These are phyloP conservation scores for Penicillium olsonii DNA, from an alignment of 2,329 filamentous ascomycete species.

Conservation along the genomic window DNA sequence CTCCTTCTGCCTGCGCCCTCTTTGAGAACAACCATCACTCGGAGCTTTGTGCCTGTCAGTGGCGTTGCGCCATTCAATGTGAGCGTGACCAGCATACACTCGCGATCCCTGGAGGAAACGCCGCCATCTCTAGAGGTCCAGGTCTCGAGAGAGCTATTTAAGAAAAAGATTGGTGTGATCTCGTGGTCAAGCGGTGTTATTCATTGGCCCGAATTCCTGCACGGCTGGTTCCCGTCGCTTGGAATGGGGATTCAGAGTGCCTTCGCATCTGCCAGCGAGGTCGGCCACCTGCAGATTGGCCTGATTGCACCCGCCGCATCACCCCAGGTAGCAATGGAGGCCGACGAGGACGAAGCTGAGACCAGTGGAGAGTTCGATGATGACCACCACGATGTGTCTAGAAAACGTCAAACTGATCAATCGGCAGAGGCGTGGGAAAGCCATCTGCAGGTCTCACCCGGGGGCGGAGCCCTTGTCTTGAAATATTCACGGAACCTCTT, in stretches of 20 bases:
- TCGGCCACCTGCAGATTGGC: constrained; percentile 38
- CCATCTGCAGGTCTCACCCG: constrained; percentile 31
- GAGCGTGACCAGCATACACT: constrained; percentile 30
- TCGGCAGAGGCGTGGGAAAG: constrained; percentile 38
- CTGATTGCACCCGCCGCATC: constrained; percentile 31
- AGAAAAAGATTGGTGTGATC: constrained; percentile 32
- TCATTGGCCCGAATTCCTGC: constrained; percentile 35
- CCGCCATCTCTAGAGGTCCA: constrained; percentile 36
- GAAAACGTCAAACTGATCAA: constrained; percentile 21
- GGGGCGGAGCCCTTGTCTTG: constrained; percentile 30
- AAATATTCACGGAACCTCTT: constrained; percentile 43
- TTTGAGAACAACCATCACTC: constrained; percentile 32
- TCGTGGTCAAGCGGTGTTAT: constrained; percentile 42
- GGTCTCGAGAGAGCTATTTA: constrained; percentile 33
- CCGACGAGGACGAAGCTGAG: constrained; percentile 28
- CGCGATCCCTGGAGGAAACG: constrained; percentile 26
- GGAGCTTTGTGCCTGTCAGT: constrained; percentile 32
- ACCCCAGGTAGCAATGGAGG: constrained; percentile 12
- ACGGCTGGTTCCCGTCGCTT: constrained; percentile 25
- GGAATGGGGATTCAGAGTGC: constrained; percentile 24
- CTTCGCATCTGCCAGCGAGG: constrained; percentile 19
- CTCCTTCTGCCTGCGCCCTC: constrained; percentile 34
- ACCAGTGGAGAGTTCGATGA: constrained; percentile 22
- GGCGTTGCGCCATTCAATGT: constrained; percentile 38
- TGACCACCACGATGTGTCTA: constrained; percentile 4